Percentiles rank a stretch among this genome's conserved stretches.
phyloP scores from a whole-genome alignment of 73 alveolate species.

The Blepharisma stoltei region DNA sequence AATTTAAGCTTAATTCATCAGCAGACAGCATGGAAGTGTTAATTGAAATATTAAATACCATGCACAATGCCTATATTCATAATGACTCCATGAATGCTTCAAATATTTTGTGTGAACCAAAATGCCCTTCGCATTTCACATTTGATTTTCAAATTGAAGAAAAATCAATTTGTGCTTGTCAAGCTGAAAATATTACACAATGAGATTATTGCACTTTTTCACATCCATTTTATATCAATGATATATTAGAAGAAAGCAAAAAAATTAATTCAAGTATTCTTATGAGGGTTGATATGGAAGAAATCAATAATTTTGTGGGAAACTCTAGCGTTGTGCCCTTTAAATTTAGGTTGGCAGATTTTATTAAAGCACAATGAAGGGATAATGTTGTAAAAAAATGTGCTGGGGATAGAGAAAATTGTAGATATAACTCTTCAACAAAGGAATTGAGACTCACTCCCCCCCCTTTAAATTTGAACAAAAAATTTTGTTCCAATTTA shows the following conservation, averaged over 20 bases:
- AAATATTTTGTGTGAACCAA: not conserved
- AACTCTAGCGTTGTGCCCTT: not conserved
- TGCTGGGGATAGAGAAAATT: not conserved
- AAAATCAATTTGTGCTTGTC: not conserved
- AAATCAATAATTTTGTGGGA: not conserved
- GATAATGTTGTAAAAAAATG: not conserved
- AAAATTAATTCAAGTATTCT: not conserved
- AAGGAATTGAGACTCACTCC: not conserved
- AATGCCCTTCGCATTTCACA: constrained; percentile 15
- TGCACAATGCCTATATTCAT: not conserved
- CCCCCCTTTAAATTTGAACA: too few species aligned
- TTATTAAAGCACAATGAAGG: not conserved
- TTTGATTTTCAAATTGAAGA: not conserved
- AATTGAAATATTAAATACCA: not conserved
- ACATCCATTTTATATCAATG: constrained; percentile 15
- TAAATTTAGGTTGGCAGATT: constrained; percentile 5
- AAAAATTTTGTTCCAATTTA: too few species aligned
- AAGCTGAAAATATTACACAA: not conserved
- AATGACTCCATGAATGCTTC: not conserved
- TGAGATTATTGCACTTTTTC: constrained; percentile 25
- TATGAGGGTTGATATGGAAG: not conserved
- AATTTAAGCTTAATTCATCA: not conserved
- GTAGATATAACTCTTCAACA: not conserved
- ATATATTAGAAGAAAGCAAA: not conserved
- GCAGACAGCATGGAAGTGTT: constrained; percentile 29